Percentiles rank a stretch among this genome's conserved stretches.
Conservation (phyloP, 2,329 filamentous ascomycete genomes). For the Sarocladium brachiariae region DNA sequence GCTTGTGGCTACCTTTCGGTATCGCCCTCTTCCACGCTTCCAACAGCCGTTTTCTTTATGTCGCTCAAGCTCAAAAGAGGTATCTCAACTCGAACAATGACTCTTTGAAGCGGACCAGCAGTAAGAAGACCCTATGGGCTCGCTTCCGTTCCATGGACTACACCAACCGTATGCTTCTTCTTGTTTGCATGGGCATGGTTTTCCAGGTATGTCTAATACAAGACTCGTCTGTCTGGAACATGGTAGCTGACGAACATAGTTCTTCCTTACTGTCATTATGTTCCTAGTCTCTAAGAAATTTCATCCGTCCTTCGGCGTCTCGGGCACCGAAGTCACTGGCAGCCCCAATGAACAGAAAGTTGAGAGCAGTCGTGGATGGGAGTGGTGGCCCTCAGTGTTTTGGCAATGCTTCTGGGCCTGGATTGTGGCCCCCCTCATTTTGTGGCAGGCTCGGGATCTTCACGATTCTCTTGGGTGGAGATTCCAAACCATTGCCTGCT, state of each 20-base stretch:
- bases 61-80: slow-evolving; percentile 43
- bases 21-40: slow-evolving; percentile 60
- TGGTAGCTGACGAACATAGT: slow-evolving; percentile 29
- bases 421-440: slow-evolving; percentile 47
- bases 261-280: slow-evolving; percentile 51
- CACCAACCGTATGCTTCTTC: slow-evolving; percentile 39
- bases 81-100: slow-evolving; percentile 15
- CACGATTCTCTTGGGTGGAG: slow-evolving; percentile 59
- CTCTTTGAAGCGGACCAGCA: not conserved
- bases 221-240: not conserved
- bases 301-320: slow-evolving; percentile 52
- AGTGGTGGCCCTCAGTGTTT: slow-evolving; percentile 60
- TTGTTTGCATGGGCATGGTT: slow-evolving; percentile 47
- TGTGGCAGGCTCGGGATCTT: slow-evolving; percentile 55
- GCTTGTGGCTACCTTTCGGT: slow-evolving; percentile 54
- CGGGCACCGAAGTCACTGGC: slow-evolving; percentile 53
- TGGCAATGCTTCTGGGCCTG: slow-evolving; percentile 59
- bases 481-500: slow-evolving; percentile 49
- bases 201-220: slow-evolving; percentile 40
- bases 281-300: slow-evolving; percentile 61
- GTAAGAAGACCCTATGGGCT: slow-evolving; percentile 23
- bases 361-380: slow-evolving; percentile 47
- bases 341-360: slow-evolving; percentile 43
- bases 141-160: slow-evolving; percentile 36
- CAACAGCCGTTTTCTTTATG: slow-evolving; percentile 51